Base-by-base conservation (phyloP, 371 early-diverging fungal species). In the Umbelopsis sp. region DNA sequence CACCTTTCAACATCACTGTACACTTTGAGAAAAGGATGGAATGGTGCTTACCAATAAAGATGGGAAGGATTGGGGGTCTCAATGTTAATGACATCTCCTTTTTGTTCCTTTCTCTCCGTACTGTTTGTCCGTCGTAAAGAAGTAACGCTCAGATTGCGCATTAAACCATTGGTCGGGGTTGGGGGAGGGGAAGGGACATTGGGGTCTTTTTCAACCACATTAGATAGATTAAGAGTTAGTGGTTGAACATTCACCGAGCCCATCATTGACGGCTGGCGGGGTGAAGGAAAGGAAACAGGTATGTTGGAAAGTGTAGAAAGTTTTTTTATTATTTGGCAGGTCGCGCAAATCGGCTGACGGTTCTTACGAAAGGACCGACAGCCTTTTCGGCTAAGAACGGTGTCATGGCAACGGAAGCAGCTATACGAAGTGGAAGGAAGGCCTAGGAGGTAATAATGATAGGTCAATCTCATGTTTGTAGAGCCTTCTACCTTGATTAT, bases 381-480 rank as follows among this genome's bases (percentile, higher is more conserved):
- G 74, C 45, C 18, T 74, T 66, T 65, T 81, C 82, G n/a, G 91
- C 89, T 71, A 88, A 81, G 74, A 83, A 83, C 1, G 94, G 95
- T 8, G 95, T 95, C 80, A 91, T 45, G 9, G 83, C 82, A 14
- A 87, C 72, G 18, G 90, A 92, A 0, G 82, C 76, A 0, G 83
- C 91, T 38, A 93, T 70, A 7, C 95, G 82, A 29, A 90, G 63
- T 0, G 95, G 95, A 65, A 91, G 78, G 46, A 87, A 67, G 6
- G 80, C 82, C 81, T 81, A 69, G 46, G 18, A 38, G 24, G 37
- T 53, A 29, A 44, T 63, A 57, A n/a, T 24, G n/a, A 35, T 37
- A 10, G 44, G n/a, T 25, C 4, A 25, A 22, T 48, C 37, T 50
- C 29, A 20, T 10, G 24, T 4, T 22, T 38, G 44, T 3, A 50